Conservation (phyloP, 164 flowering plant species). For the Liquidambar formosana region DNA sequence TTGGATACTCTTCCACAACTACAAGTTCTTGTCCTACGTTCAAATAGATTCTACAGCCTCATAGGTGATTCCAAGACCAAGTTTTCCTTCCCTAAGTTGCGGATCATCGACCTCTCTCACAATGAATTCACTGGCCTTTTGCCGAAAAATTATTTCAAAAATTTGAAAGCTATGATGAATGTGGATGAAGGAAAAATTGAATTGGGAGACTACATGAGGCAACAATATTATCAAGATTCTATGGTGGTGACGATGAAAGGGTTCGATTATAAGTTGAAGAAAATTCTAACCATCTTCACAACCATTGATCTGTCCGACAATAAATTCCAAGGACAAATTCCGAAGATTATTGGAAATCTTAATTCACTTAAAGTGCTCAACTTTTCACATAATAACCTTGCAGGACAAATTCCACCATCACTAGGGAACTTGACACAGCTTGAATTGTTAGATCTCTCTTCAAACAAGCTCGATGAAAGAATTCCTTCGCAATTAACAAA, state of each 20-base stretch:
- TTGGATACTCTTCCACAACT: slow-evolving; percentile 4
- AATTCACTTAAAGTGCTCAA: slow-evolving; percentile 5
- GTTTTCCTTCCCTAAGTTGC: neutral
- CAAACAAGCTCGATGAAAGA: slow-evolving; percentile 17
- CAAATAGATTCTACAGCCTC: neutral
- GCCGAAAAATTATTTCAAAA: neutral
- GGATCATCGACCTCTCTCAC: slow-evolving; percentile 6
- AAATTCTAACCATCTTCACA: neutral
- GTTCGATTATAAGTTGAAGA: neutral
- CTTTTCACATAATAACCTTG: slow-evolving; percentile 13
- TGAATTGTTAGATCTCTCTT: slow-evolving; percentile 31
- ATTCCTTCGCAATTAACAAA: slow-evolving; percentile 15
- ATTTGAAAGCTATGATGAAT: slow-evolving; percentile 2
- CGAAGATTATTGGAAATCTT: slow-evolving; percentile 10
- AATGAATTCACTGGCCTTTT: slow-evolving; percentile 11
- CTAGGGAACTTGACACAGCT: slow-evolving; percentile 11
- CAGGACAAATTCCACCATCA: slow-evolving; percentile 11
- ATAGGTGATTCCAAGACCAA: neutral
- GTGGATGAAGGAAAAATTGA: neutral
- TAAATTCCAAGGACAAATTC: slow-evolving; percentile 13
- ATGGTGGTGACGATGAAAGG: slow-evolving; percentile 1
- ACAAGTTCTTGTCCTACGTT: slow-evolving; percentile 2
- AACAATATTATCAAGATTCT: neutral
- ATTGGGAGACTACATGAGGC: neutral
- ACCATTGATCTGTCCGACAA: slow-evolving; percentile 20